Conservation (phyloP, 306 rosid genomes). For the Vigna radiata region DNA sequence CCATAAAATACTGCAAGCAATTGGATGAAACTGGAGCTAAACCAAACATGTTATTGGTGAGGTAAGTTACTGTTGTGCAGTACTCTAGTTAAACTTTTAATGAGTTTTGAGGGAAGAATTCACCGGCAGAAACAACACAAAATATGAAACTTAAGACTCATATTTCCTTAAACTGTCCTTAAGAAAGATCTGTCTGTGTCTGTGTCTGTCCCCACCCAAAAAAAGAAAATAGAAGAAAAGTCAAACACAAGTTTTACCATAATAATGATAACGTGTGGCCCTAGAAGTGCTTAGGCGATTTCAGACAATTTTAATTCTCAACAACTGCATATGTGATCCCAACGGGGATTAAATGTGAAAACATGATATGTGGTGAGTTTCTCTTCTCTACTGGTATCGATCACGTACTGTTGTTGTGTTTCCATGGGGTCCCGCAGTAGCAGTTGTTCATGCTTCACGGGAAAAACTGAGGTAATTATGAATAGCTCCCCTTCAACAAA, state of each 20-base stretch:
- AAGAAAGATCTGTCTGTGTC: background rate
- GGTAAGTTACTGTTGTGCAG: background rate
- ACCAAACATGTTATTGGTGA: background rate
- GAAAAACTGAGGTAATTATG: background rate
- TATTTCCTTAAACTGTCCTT: background rate
- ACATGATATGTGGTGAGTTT: background rate
- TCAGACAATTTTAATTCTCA: conserved; percentile 19
- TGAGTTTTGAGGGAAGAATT: too few relatives aligned
- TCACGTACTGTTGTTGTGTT: background rate
- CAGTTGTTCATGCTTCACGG: background rate
- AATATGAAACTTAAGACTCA: too few relatives aligned
- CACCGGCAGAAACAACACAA: too few relatives aligned
- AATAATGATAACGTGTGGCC: background rate
- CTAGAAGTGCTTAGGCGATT: conserved; percentile 3
- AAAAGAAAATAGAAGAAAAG: background rate
- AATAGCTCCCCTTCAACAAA: background rate
- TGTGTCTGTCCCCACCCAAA: background rate
- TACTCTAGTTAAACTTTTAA: background rate
- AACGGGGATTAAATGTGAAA: conserved; percentile 1
- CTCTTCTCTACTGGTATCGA: background rate
- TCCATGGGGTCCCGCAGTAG: conserved; percentile 5
- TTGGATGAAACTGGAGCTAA: background rate
- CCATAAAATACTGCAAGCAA: too few relatives aligned
- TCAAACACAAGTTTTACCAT: background rate
- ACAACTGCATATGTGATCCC: conserved; percentile 12